Evolutionary conservation across 768 basidiomycete genomes (phyloP).

Genomic region (Dentipellis fragilis): DNA sequence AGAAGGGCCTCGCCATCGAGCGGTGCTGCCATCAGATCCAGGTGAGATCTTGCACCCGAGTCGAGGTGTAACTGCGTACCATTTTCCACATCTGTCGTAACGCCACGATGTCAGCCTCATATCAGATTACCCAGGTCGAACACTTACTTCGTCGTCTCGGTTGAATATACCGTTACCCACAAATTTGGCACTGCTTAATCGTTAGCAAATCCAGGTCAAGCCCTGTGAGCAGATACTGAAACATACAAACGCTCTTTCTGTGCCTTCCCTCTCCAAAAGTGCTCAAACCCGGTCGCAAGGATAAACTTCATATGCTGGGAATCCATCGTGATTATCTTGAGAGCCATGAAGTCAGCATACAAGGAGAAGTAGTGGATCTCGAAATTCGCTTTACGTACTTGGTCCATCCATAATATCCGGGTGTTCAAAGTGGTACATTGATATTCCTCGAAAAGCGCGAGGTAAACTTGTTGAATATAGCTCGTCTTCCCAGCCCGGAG

Average conservation of each 20-base stretch:
- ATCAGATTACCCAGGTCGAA: background rate
- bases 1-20: constrained; percentile 28
- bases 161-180: constrained; percentile 50
- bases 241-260: constrained; percentile 15
- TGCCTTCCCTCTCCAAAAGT: constrained; percentile 12
- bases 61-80: constrained; percentile 1
- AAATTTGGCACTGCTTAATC: constrained; percentile 16
- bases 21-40: constrained; percentile 12
- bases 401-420: constrained; percentile 24
- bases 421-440: constrained; percentile 22
- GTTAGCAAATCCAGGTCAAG: background rate
- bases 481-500: constrained; percentile 14
- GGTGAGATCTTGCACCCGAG: too few relatives aligned
- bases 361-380: background rate
- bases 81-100: constrained; percentile 9
- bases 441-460: constrained; percentile 18
- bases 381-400: constrained; percentile 9
- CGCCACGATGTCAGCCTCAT: constrained; percentile 8
- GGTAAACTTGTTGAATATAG: constrained; percentile 19
- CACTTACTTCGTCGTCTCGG: constrained; percentile 28
- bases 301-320: constrained; percentile 10
- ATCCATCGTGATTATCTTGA: constrained; percentile 13
- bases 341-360: background rate
- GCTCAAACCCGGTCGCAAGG: constrained; percentile 10
- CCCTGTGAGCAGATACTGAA: background rate